These are phyloP conservation scores for Hansenula sp. DNA, from an alignment of 1,139 yeast genomes.

Conservation along the genomic window DNA sequence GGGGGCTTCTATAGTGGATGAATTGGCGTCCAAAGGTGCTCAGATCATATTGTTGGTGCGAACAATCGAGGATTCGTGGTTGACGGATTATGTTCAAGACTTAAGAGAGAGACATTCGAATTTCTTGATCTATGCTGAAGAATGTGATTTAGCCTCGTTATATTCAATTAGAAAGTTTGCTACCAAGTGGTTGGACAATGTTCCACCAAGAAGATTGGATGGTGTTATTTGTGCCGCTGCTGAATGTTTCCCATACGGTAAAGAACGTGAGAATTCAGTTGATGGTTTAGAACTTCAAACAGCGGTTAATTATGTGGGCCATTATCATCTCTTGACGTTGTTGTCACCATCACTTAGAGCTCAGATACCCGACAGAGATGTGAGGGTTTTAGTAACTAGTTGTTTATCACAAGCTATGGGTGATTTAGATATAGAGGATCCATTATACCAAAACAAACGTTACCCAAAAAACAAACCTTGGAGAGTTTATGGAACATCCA, in stretches of 20 bases:
- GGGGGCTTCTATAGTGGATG: constrained; percentile 72
- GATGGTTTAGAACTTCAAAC: constrained; percentile 88
- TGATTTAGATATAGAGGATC: constrained; percentile 57
- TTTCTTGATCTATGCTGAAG: constrained; percentile 78
- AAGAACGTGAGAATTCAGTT: constrained; percentile 52
- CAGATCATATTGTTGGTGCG: constrained; percentile 75
- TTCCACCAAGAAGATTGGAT: constrained; percentile 87
- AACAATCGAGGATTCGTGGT: constrained; percentile 65
- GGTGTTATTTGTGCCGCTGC: constrained; percentile 88
- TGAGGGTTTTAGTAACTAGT: constrained; percentile 67
- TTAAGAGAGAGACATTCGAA: constrained; percentile 67
- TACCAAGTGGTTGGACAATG: constrained; percentile 87
- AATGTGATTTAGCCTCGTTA: constrained; percentile 74
- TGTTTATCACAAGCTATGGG: constrained; percentile 80
- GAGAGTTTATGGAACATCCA: constrained; percentile 77
- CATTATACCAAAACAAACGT: constrained; percentile 56
- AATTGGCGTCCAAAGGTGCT: constrained; percentile 79
- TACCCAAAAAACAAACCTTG: constrained; percentile 67
- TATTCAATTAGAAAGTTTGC: constrained; percentile 86
- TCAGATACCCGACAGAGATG: constrained; percentile 95
- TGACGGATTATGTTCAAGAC: constrained; percentile 74
- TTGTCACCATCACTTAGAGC: constrained; percentile 76
- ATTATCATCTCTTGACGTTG: constrained; percentile 73
- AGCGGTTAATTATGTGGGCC: constrained; percentile 77
- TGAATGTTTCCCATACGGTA: constrained; percentile 66